phyloP scores from a whole-genome alignment of 1,139 yeast species.

The Suhomyces ambrosiae region DNA sequence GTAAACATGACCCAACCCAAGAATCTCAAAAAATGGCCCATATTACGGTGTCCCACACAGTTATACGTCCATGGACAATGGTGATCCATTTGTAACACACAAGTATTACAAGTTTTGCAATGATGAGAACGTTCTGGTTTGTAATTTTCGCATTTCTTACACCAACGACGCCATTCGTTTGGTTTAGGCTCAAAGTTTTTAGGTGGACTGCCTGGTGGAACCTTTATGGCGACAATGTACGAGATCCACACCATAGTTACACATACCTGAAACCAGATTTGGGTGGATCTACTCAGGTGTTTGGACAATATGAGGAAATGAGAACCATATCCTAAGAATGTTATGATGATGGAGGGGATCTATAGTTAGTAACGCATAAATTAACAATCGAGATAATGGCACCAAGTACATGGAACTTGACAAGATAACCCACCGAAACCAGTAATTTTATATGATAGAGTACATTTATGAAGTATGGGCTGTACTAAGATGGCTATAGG shows the following conservation, averaged over 20 bases:
- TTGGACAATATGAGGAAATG: conserved; percentile 58
- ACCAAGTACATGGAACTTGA: no score
- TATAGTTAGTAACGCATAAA: conserved; percentile 26
- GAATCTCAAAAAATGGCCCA: conserved; percentile 84
- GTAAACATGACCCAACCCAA: conserved; percentile 65
- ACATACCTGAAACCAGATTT: conserved; percentile 50
- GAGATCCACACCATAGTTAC: conserved; percentile 70
- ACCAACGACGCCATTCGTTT: conserved; percentile 59
- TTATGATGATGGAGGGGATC: conserved; percentile 69
- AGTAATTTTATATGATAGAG: no score
- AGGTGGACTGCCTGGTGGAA: conserved; percentile 63
- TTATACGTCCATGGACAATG: conserved; percentile 86
- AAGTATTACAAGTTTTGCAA: conserved; percentile 61
- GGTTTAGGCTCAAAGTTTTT: conserved; percentile 34
- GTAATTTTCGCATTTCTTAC: conserved; percentile 61
- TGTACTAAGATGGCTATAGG: no score
- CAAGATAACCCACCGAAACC: no score
- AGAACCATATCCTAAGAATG: conserved; percentile 63
- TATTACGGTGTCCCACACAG: conserved; percentile 78
- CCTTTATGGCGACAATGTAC: conserved; percentile 59
- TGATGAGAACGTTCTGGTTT: conserved; percentile 85
- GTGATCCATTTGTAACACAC: conserved; percentile 82
- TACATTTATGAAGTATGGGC: no score
- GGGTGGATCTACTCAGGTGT: conserved; percentile 41
- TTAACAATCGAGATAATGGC: no score